A percentile compares a stretch with the other conserved stretches of the same genome.
Conservation (phyloP, 305 asterid genomes). For the Solanum hybrid region DNA sequence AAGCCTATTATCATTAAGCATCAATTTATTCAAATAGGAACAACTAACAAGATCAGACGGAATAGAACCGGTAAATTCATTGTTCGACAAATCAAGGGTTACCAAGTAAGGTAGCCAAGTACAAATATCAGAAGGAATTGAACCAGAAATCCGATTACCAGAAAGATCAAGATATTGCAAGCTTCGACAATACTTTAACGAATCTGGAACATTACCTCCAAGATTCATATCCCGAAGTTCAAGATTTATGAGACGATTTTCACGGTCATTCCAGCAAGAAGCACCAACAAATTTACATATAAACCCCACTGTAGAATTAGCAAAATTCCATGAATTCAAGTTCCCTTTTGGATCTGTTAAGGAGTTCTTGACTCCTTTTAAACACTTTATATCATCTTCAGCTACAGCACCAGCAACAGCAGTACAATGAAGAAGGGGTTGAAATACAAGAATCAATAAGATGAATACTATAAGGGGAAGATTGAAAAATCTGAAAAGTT, state of each 20-base stretch:
- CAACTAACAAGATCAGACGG: conserved; percentile 58
- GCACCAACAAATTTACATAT: conserved; percentile 59
- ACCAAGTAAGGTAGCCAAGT: conserved; percentile 71
- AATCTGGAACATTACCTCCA: conserved; percentile 41
- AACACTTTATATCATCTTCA: conserved; percentile 12
- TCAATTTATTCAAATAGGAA: conserved; percentile 44
- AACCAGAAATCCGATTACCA: conserved; percentile 54
- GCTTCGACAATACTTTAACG: conserved; percentile 43
- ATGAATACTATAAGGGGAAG: not conserved
- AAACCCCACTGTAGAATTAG: conserved; percentile 45
- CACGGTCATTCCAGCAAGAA: conserved; percentile 70
- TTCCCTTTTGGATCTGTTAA: conserved; percentile 40
- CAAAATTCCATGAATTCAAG: conserved; percentile 46
- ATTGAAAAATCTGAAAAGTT: not conserved
- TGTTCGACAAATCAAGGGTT: conserved; percentile 51
- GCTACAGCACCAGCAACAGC: not conserved
- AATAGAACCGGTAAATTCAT: conserved; percentile 51
- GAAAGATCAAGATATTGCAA: conserved; percentile 57
- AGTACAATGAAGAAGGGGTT: not conserved
- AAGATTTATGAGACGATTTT: conserved; percentile 43
- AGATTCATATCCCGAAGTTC: conserved; percentile 45
- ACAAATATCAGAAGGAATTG: conserved; percentile 56
- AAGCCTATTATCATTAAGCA: conserved; percentile 41
- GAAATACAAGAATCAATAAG: not conserved
- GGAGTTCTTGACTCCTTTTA: conserved; percentile 21